Base-by-base conservation (phyloP, 75 land plant species). In the Ceratopteris richardii region DNA sequence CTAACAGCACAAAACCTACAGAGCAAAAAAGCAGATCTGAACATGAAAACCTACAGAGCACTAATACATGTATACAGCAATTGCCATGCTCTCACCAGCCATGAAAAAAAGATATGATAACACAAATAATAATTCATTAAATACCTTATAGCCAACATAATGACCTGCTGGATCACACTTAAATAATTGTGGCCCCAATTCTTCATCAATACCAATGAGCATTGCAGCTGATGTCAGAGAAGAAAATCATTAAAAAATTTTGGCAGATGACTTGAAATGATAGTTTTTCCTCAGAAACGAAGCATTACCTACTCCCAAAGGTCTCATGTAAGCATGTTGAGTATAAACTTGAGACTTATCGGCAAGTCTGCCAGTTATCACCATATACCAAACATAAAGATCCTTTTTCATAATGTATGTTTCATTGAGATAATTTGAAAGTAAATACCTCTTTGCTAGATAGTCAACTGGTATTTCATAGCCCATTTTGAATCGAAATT, bases 101-200 rank as follows among this genome's bases (percentile, higher is more conserved):
- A n/a, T n/a, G n/a, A n/a, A n/a, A n/a, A n/a, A n/a, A n/a, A n/a
- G n/a, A n/a, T n/a, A n/a, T n/a, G n/a, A n/a, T n/a, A n/a, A n/a
- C n/a, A n/a, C n/a, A n/a, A n/a, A n/a, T n/a, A n/a, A n/a, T 33
- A 33, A 33, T 9, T 9, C 37, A 33, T 33, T 33, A 33, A 33
- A 33, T 68, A 90, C 96, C 85, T 76, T 90, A 62, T 87, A 90
- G 36, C 96, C 96, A 75, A 76, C 86, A 64, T 68, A 90, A 65
- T 90, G 96, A 6, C 96, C 96, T 58, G 96, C 96, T 9, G 96
- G 96, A 52, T 90, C 96, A 69, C 96, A 86, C 37, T 90, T 90
- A 57, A 72, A 90, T 6, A 90, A 79, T 37, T 77, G 87, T 61
- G 96, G 96, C 25, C 96, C 96, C 14, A 56, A 59, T 54, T 87